Conservation (phyloP, 1,284 basidiomycete species). For the Cutaneotrichosporon dermatis region DNA sequence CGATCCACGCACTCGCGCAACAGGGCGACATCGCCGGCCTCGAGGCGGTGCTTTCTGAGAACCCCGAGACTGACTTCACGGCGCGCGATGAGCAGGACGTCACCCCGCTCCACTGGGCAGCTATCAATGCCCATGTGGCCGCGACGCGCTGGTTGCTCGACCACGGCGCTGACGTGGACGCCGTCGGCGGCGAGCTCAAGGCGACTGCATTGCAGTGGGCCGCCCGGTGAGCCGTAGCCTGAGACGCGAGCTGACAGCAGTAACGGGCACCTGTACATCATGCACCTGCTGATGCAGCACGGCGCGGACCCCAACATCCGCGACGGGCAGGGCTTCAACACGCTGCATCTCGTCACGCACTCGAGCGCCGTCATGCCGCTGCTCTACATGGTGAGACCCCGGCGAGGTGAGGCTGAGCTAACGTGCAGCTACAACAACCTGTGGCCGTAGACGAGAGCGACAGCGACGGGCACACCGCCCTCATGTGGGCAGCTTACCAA, state of each 20-base stretch:
- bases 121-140: slow-evolving; percentile 52
- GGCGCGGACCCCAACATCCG: slow-evolving; percentile 86
- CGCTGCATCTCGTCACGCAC: slow-evolving; percentile 90
- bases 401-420: not conserved
- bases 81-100: slow-evolving; percentile 86
- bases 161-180: slow-evolving; percentile 91
- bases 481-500: slow-evolving; percentile 99
- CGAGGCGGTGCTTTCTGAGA: slow-evolving; percentile 63
- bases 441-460: slow-evolving; percentile 84
- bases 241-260: slow-evolving; percentile 43
- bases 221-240: slow-evolving; percentile 62
- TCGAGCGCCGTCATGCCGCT: slow-evolving; percentile 90
- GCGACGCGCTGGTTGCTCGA: slow-evolving; percentile 65
- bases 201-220: slow-evolving; percentile 98
- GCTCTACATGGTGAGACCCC: slow-evolving; percentile 62
- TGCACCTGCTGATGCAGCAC: slow-evolving; percentile 81
- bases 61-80: slow-evolving; percentile 56
- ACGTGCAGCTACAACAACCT: slow-evolving; percentile 67
- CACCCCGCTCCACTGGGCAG: slow-evolving; percentile 94
- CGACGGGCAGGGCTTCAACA: slow-evolving; percentile 95
- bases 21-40: slow-evolving; percentile 72
- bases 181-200: slow-evolving; percentile 87
- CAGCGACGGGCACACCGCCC: slow-evolving; percentile 83
- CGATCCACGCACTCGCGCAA: slow-evolving; percentile 81
- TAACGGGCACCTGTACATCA: slow-evolving; percentile 90